Percentiles rank a stretch among this genome's conserved stretches.
Evolutionary conservation across 306 rosid genomes (phyloP).

Genomic region (Dryas drummondii): DNA sequence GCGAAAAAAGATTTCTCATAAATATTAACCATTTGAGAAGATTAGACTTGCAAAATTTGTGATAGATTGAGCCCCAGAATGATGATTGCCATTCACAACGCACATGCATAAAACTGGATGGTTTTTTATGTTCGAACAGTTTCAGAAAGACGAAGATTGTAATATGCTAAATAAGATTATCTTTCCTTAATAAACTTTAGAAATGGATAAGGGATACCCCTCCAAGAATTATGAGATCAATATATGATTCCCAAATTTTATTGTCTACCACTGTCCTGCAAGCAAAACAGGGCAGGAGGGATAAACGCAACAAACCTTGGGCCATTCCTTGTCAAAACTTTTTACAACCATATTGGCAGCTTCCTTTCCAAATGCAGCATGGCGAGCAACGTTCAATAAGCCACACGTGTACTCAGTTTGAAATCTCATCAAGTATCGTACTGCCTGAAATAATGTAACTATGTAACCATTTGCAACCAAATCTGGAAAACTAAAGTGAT

Average conservation of each 20-base stretch:
- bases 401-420: constrained; percentile 76
- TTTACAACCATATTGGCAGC: constrained; percentile 68
- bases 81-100: too few relatives aligned
- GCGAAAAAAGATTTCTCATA: constrained; percentile 4
- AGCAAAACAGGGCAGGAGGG: constrained; percentile 19
- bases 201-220: background rate
- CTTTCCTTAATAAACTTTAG: too few relatives aligned
- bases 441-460: constrained; percentile 52
- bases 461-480: background rate
- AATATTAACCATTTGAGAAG: background rate
- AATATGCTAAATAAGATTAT: too few relatives aligned
- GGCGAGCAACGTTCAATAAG: constrained; percentile 77
- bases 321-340: constrained; percentile 52
- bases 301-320: constrained; percentile 50
- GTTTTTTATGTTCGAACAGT: too few relatives aligned
- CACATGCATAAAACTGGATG: too few relatives aligned
- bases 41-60: background rate
- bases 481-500: background rate
- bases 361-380: constrained; percentile 75
- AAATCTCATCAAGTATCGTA: constrained; percentile 86
- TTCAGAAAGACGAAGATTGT: too few relatives aligned
- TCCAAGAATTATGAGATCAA: background rate
- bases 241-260: background rate
- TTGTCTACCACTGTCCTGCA: constrained; percentile 5
- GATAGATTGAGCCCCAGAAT: too few relatives aligned